Evolutionary conservation across 2,329 filamentous ascomycete genomes (phyloP), one percentile per base, ranked within the genome.

Genomic region (Periconia sp.): DNA sequence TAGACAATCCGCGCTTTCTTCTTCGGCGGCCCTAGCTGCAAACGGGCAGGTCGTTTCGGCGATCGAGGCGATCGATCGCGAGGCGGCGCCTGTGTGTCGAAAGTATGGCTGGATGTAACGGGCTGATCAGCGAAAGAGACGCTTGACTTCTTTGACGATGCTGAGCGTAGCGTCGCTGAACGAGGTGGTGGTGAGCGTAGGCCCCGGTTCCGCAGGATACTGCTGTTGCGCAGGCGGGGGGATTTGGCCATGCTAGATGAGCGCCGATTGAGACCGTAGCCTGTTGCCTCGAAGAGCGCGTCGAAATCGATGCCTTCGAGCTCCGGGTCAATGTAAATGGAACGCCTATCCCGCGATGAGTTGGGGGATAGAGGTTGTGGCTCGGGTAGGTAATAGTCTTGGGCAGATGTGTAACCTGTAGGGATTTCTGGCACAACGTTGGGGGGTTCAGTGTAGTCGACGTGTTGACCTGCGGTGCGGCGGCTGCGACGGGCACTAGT

Each of bases 161-260:
- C 33, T 5, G 33, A 2, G 54, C 54, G n/a, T 45, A 45, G 30
- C 47, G 50, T 50, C 42, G 35, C 33, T 8, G 19, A 41, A 23
- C 35, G 46, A 41, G n/a, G 27, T 2, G 13, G 18, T 23, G 40
- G 41, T 31, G 35, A 23, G 33, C 43, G 54, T 11, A 42, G 44
- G 27, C 46, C 42, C 13, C 49, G 30, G 17, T 19, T 35, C 5
- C 53, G 49, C 49, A 55, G 46, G 41, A 55, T 55, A 19, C 49
- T 48, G 19, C 19, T 20, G 1, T 41, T 41, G 33, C 33, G 51
- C 13, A n/a, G 11, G 30, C n/a, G 14, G 6, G 43, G 17, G 33
- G 18, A 33, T 18, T n/a, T 20, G 3, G 43, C 15, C 9, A 45
- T 10, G 47, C 46, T 47, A 2, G 53, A 55, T 15, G 43, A 9